Conservation (phyloP, 2,329 filamentous ascomycete species). For the Pseudonectria foliicola region DNA sequence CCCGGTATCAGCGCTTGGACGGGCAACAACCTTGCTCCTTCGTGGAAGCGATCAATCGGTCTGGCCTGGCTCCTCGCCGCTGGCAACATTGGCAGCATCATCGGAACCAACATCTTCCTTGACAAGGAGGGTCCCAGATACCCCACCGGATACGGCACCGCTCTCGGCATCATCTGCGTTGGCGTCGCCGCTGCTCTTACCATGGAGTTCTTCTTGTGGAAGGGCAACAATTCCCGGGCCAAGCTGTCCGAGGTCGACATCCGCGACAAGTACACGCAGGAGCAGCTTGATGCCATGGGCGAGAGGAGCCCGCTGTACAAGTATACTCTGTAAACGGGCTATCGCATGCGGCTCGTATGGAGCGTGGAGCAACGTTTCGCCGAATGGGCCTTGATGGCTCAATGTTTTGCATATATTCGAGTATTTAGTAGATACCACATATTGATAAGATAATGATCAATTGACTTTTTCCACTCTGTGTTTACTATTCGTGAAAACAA, state of each 20-base stretch:
- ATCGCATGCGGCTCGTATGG: too few relatives aligned
- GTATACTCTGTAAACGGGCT: constrained; percentile 8
- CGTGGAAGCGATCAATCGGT: constrained; percentile 17
- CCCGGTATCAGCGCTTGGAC: constrained; percentile 19
- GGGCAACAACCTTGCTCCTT: constrained; percentile 18
- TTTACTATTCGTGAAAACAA: too few relatives aligned
- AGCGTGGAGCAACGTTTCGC: too few relatives aligned
- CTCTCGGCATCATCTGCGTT: constrained; percentile 21
- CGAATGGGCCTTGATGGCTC: too few relatives aligned
- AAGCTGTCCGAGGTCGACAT: constrained; percentile 4
- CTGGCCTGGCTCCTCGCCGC: constrained; percentile 17
- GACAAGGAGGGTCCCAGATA: constrained; percentile 28
- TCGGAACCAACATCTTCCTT: constrained; percentile 34
- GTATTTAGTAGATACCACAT: too few relatives aligned
- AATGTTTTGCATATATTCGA: too few relatives aligned
- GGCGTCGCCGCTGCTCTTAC: constrained; percentile 6
- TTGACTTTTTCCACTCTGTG: too few relatives aligned
- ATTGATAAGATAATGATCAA: too few relatives aligned
- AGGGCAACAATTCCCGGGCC: constrained; percentile 5
- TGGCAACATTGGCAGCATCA: constrained; percentile 19
- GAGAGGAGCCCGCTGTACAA: constrained; percentile 12
- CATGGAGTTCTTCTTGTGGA: constrained; percentile 11
- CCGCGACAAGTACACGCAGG: constrained; percentile 9
- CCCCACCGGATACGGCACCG: constrained; percentile 29
- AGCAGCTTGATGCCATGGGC: constrained; percentile 11